A percentile compares a stretch with the other conserved stretches of the same genome.
Evolutionary conservation across 768 basidiomycete genomes (phyloP).

Genomic region (Tubosaeta sp.): DNA sequence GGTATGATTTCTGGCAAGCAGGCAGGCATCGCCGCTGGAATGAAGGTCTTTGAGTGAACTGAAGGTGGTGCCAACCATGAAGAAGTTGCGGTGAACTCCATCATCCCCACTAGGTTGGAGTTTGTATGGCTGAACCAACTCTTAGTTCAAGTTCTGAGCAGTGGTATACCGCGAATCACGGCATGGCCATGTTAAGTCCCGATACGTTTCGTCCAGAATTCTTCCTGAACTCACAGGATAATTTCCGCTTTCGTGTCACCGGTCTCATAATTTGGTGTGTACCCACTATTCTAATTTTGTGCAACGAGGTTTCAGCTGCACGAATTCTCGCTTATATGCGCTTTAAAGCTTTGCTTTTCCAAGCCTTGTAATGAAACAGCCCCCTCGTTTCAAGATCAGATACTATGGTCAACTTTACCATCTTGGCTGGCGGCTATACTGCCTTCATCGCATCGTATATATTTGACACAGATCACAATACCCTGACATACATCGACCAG

Average conservation of each 20-base stretch:
- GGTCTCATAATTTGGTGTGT: too few relatives aligned
- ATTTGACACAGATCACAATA: constrained; percentile 49
- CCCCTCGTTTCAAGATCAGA: background rate
- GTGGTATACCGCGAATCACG: too few relatives aligned
- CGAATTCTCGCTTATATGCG: too few relatives aligned
- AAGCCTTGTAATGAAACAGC: background rate
- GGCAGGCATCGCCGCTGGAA: constrained; percentile 50
- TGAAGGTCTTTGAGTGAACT: constrained; percentile 51
- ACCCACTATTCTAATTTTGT: too few relatives aligned
- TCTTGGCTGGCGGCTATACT: constrained; percentile 64
- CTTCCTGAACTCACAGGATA: too few relatives aligned
- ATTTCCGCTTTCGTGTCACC: too few relatives aligned
- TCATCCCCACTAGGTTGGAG: constrained; percentile 46
- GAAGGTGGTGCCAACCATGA: constrained; percentile 49
- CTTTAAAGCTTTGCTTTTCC: background rate
- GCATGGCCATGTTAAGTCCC: too few relatives aligned
- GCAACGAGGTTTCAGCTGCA: too few relatives aligned
- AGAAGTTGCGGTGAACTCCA: constrained; percentile 50
- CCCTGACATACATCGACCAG: constrained; percentile 45
- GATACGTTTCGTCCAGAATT: too few relatives aligned
- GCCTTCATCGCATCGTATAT: constrained; percentile 60
- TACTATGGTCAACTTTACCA: constrained; percentile 63
- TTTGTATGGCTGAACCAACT: constrained; percentile 40
- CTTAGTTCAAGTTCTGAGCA: background rate
- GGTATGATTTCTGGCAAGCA: constrained; percentile 57